Percentiles rank a stretch among this genome's conserved stretches.
Conservation (phyloP, 2,329 filamentous ascomycete species). For the Podosphaera fusca region DNA sequence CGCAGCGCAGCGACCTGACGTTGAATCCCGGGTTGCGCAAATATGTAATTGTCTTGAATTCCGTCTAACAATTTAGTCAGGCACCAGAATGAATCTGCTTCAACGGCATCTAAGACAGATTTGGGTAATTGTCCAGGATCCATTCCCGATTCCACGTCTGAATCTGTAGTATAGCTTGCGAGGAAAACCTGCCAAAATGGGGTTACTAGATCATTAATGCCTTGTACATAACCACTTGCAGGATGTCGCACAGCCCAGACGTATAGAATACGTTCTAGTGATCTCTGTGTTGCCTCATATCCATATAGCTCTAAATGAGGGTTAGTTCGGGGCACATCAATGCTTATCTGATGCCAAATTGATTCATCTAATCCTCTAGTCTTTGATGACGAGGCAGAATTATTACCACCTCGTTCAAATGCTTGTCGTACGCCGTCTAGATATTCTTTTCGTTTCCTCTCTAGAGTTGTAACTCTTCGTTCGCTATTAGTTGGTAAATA, state of each 20-base stretch:
- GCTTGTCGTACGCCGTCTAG: slow-evolving; percentile 65
- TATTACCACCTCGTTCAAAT: slow-evolving; percentile 39
- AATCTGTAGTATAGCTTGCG: slow-evolving; percentile 82
- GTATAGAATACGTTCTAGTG: slow-evolving; percentile 82
- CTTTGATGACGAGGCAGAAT: slow-evolving; percentile 21
- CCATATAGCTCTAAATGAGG: slow-evolving; percentile 87
- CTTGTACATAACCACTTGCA: slow-evolving; percentile 92
- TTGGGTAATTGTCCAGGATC: slow-evolving; percentile 84
- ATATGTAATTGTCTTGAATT: slow-evolving; percentile 97
- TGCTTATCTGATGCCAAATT: slow-evolving; percentile 99
- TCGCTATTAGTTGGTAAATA: slow-evolving; percentile 96
- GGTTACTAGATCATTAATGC: slow-evolving; percentile 93
- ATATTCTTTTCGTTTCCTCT: slow-evolving; percentile 91
- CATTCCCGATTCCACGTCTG: slow-evolving; percentile 82
- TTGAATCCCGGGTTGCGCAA: slow-evolving; percentile 90
- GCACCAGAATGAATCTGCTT: slow-evolving; percentile 97
- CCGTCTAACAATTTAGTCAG: slow-evolving; percentile 93
- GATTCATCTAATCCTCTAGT: slow-evolving; percentile 66
- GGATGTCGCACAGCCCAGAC: slow-evolving; percentile 96
- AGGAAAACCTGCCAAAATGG: slow-evolving; percentile 98
- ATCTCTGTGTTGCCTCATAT: slow-evolving; percentile 88
- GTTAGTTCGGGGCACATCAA: slow-evolving; percentile 89
- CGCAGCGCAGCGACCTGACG: slow-evolving; percentile 73
- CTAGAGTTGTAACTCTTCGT: slow-evolving; percentile 65
- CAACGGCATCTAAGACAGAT: slow-evolving; percentile 81